These are phyloP conservation scores for Talaromyces islandicus DNA, from an alignment of 2,329 filamentous ascomycete species.

Conservation along the genomic window DNA sequence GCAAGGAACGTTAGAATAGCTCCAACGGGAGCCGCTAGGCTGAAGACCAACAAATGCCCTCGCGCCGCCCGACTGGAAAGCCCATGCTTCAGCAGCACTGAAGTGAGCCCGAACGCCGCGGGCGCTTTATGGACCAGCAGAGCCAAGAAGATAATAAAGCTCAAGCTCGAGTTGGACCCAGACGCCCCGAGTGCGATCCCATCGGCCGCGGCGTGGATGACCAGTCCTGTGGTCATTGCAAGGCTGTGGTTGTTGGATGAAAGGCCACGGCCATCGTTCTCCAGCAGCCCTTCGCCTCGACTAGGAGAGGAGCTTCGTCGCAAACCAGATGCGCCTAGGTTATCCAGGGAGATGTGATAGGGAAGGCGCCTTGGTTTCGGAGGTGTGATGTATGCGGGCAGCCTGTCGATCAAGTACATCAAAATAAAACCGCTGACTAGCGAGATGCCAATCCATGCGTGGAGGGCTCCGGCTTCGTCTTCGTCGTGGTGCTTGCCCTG, in stretches of 20 bases:
- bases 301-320: slow-evolving; percentile 37
- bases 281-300: slow-evolving; percentile 32
- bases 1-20: slow-evolving; percentile 78
- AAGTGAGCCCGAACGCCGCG: slow-evolving; percentile 89
- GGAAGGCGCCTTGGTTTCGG: slow-evolving; percentile 61
- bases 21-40: slow-evolving; percentile 79
- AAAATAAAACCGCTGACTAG: slow-evolving; percentile 84
- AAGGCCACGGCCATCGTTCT: slow-evolving; percentile 19
- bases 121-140: slow-evolving; percentile 98
- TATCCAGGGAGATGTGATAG: slow-evolving; percentile 83
- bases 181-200: slow-evolving; percentile 94
- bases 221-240: slow-evolving; percentile 86
- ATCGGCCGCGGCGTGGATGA: slow-evolving; percentile 92
- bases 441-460: slow-evolving; percentile 79
- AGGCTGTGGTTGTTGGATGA: slow-evolving; percentile 47
- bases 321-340: slow-evolving; percentile 59
- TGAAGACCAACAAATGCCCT: slow-evolving; percentile 84
- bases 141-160: slow-evolving; percentile 87
- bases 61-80: slow-evolving; percentile 79
- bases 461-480: slow-evolving; percentile 47
- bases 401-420: slow-evolving; percentile 91
- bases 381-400: slow-evolving; percentile 67
- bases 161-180: slow-evolving; percentile 69
- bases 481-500: slow-evolving; percentile 22
- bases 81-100: slow-evolving; percentile 82